Base-by-base conservation (phyloP, 495 filamentous ascomycete species). In the Penicillium goetzii region DNA sequence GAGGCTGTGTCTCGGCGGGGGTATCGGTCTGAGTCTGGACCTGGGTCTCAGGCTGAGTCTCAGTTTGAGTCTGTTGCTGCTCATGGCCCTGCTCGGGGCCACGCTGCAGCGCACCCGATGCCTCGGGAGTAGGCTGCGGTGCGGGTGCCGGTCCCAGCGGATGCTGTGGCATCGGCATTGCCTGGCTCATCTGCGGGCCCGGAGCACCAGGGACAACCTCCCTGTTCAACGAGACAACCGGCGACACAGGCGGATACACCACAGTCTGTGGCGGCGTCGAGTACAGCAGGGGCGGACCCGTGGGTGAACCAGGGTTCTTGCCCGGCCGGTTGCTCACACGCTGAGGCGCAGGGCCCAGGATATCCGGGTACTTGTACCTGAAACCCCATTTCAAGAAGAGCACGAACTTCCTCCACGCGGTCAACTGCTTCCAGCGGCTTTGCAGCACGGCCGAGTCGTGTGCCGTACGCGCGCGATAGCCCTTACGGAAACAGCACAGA, bases 331-430 rank as follows among this genome's bases (percentile, higher is more conserved):
- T 75, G 41, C 63, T 72, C 1, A 74, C 76, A 6, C 62, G 60
- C 8, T 72, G 57, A 15, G 76, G 76, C 0, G 74, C 71, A 0
- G 72, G 71, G 8, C 76, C 76, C 17, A 78, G 67, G 21, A 77
- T 66, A 26, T 68, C 56, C 32, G 76, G 83, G 65, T 86, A 86
- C 38, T 73, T 66, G 63, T 75, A 80, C 3, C 79, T 66, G 72
- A 86, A 85, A 0, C 82, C 83, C 76, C 78, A 82, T 45, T 76
- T 70, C 56, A 80, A 76, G 75, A 80, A 86, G n/a, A 81, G 69
- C 55, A 69, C 68, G 23, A 83, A 69, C 56, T 78, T 76, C 2
- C 64, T 72, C 47, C 76, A 65, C 43, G 68, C 64, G 30, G 68
- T 40, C 64, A 81, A 76, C 1, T 67, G 69, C 2, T 76, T 74